phyloP scores from a whole-genome alignment of 495 filamentous ascomycete genomes.

The Amorphotheca resinae region DNA sequence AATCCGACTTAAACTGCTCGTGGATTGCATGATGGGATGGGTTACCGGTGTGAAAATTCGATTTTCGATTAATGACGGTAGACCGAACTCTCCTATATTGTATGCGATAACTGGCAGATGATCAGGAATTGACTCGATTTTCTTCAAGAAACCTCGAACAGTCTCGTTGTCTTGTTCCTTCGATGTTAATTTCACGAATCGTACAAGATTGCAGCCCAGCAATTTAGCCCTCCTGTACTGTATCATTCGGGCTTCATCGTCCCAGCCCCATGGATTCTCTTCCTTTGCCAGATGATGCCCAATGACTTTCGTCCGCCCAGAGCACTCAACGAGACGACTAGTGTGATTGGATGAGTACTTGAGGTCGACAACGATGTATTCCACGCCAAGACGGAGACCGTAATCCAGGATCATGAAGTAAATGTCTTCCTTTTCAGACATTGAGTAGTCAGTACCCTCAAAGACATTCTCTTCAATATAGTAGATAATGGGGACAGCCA shows the following conservation, averaged over 20 bases:
- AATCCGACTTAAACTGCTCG: slow-evolving; percentile 16
- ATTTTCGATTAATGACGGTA: slow-evolving; percentile 56
- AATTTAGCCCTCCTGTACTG: slow-evolving; percentile 43
- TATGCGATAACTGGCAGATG: slow-evolving; percentile 51
- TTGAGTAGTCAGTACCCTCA: slow-evolving; percentile 21
- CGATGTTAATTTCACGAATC: slow-evolving; percentile 50
- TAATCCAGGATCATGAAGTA: slow-evolving; percentile 54
- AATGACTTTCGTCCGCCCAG: slow-evolving; percentile 63
- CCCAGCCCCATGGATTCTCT: slow-evolving; percentile 44
- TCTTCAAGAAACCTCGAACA: slow-evolving; percentile 41
- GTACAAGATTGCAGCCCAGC: slow-evolving; percentile 59
- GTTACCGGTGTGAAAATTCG: slow-evolving; percentile 55
- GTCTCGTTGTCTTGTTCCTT: slow-evolving; percentile 45
- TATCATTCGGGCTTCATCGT: slow-evolving; percentile 41
- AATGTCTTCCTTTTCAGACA: slow-evolving; percentile 24
- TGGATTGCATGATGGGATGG: slow-evolving; percentile 43
- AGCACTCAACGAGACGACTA: slow-evolving; percentile 38
- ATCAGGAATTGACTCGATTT: slow-evolving; percentile 28
- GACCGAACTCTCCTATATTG: slow-evolving; percentile 56
- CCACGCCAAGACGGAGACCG: slow-evolving; percentile 58
- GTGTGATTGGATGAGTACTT: slow-evolving; percentile 36
- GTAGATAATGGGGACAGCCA: slow-evolving; percentile 56
- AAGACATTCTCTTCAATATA: slow-evolving; percentile 46
- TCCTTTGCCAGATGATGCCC: slow-evolving; percentile 46
- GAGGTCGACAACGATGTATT: slow-evolving; percentile 60